These are phyloP conservation scores for Chrysoporthe deuterocubensis DNA, from an alignment of 2,329 filamentous ascomycete genomes.

Conservation along the genomic window DNA sequence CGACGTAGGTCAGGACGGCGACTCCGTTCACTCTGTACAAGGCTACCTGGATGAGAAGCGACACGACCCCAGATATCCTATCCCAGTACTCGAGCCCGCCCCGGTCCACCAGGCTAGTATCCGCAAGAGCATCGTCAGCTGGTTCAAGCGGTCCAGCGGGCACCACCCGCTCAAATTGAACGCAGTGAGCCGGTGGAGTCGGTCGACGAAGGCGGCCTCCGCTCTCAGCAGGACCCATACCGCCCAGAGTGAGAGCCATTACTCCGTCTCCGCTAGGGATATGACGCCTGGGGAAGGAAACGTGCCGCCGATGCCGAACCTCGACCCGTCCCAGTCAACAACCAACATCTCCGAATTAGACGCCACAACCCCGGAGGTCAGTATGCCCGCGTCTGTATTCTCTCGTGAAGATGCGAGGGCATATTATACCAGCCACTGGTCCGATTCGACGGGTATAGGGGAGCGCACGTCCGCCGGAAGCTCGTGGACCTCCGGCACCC, in stretches of 20 bases:
- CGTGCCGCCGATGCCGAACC: conserved; percentile 18
- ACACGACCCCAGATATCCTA: conserved; percentile 12
- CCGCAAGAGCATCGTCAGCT: conserved; percentile 23
- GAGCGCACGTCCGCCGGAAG: conserved; percentile 16
- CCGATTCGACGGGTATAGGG: neutral
- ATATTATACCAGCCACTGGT: conserved; percentile 19
- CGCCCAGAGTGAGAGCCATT: neutral
- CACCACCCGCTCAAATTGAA: conserved; percentile 25
- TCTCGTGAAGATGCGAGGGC: conserved; percentile 18
- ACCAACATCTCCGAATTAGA: neutral
- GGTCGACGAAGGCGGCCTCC: neutral
- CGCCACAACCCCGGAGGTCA: conserved; percentile 2
- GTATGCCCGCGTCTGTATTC: neutral
- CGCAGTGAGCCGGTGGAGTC: conserved; percentile 5
- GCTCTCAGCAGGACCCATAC: conserved; percentile 6
- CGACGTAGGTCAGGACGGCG: conserved; percentile 4
- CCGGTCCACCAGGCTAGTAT: conserved; percentile 21
- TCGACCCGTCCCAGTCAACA: conserved; percentile 10
- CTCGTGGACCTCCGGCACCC: conserved; percentile 20
- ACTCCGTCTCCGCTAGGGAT: neutral
- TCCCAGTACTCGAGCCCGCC: conserved; percentile 15
- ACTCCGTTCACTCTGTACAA: neutral
- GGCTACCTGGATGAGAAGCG: conserved; percentile 27
- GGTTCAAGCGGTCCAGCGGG: conserved; percentile 22
- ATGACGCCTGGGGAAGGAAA: conserved; percentile 1